phyloP scores from a whole-genome alignment of 192 early-diverging fungal genomes.

The Rhizophagus prolifer region DNA sequence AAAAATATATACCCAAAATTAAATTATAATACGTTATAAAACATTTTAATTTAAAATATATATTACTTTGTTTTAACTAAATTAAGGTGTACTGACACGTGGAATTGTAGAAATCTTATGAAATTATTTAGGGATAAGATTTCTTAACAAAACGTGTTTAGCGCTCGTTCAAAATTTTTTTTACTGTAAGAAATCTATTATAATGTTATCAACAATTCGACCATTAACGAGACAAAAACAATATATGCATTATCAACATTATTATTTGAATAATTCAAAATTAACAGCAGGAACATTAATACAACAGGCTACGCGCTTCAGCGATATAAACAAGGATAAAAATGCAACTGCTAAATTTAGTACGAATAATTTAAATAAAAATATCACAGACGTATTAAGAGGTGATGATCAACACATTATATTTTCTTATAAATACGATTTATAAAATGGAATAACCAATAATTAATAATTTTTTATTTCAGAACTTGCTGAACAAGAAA shows the following conservation, averaged over 20 bases:
- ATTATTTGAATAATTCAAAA: not conserved
- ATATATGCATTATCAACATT: not conserved
- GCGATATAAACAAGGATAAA: not conserved
- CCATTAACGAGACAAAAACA: not conserved
- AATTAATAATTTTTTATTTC: not conserved
- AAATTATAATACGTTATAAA: too few species aligned
- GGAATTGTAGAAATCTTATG: too few species aligned
- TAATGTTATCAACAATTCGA: not conserved
- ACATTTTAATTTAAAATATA: too few species aligned
- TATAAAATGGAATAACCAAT: not conserved
- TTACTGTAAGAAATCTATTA: too few species aligned
- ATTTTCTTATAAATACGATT: not conserved
- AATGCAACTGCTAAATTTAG: not conserved
- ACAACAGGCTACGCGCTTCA: not conserved
- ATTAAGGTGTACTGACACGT: too few species aligned
- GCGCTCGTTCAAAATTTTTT: too few species aligned
- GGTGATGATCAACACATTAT: not conserved
- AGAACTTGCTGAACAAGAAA: constrained; percentile 20
- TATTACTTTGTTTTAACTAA: too few species aligned
- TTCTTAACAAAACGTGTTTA: too few species aligned
- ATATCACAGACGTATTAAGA: not conserved
- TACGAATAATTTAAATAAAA: not conserved
- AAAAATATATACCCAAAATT: too few species aligned
- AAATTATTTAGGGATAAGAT: too few species aligned
- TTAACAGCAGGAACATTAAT: not conserved